A percentile compares a stretch with the other conserved stretches of the same genome.
phyloP scores from a whole-genome alignment of 2,329 filamentous ascomycete species.

The Blastomyces percursus region DNA sequence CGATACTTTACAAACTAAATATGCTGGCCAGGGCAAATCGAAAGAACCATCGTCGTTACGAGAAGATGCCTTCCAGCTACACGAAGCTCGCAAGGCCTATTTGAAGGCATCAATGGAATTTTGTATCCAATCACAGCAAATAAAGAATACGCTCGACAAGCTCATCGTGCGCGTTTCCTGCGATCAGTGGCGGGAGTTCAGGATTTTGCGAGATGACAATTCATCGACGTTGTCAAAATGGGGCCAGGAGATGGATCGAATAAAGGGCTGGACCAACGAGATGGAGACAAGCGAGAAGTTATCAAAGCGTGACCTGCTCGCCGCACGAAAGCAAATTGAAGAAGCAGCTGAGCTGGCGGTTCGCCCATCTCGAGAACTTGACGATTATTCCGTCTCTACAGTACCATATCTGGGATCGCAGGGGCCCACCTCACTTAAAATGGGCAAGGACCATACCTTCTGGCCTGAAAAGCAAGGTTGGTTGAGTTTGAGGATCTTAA shows the following conservation, averaged over 20 bases:
- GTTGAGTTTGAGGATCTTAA: conserved; percentile 71
- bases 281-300: conserved; percentile 81
- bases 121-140: conserved; percentile 73
- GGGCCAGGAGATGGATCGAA: conserved; percentile 74
- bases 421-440: conserved; percentile 54
- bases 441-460: conserved; percentile 30
- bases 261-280: conserved; percentile 85
- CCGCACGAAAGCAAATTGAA: conserved; percentile 70
- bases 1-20: conserved; percentile 70
- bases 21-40: conserved; percentile 74
- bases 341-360: conserved; percentile 59
- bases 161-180: conserved; percentile 72
- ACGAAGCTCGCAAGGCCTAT: conserved; percentile 84
- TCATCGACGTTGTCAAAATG: conserved; percentile 53
- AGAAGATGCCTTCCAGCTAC: conserved; percentile 91
- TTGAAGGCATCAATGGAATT: conserved; percentile 90
- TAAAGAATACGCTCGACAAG: conserved; percentile 74
- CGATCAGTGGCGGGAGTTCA: conserved; percentile 84
- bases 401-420: conserved; percentile 71
- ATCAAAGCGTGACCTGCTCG: conserved; percentile 70
- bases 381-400: conserved; percentile 82
- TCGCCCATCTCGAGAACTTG: conserved; percentile 80
- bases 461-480: conserved; percentile 81
- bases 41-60: conserved; percentile 86
- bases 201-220: conserved; percentile 55